Evolutionary conservation across 257 asterid species (phyloP).

Genomic region (Solanum ossicruentum): DNA sequence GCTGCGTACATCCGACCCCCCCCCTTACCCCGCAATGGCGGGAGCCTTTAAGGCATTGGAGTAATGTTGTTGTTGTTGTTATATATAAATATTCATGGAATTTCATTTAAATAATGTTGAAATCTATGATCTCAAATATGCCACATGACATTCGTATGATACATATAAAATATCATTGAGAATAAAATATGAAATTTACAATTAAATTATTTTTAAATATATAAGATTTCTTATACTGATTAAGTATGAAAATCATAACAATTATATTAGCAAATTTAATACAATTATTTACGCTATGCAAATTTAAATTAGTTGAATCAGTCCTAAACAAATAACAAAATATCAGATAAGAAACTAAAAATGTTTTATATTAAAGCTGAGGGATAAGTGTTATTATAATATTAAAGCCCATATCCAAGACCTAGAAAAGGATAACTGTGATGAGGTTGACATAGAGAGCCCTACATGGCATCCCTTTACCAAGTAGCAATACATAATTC

Average conservation of each 20-base stretch:
- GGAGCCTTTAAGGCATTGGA: no score
- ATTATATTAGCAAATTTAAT: neutral
- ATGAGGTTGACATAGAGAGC: neutral
- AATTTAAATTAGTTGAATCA: neutral
- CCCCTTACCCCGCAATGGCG: no score
- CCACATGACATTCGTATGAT: neutral
- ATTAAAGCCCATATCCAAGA: neutral
- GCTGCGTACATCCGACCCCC: no score
- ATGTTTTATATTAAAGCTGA: neutral
- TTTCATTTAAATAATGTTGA: neutral
- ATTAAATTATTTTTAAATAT: neutral
- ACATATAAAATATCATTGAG: neutral
- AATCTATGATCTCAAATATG: neutral
- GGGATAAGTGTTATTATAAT: neutral
- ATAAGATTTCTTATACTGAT: neutral
- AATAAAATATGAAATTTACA: neutral
- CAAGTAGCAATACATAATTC: neutral
- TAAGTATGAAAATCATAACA: neutral
- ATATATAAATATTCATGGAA: neutral
- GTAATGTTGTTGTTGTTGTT: no score
- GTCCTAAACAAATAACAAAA: fast-evolving
- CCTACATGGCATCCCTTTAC: neutral
- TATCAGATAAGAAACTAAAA: neutral
- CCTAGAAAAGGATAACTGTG: neutral
- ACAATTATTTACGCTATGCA: neutral